Evolutionary conservation across 495 filamentous ascomycete species (phyloP).

Genomic region (Extremus antarcticus): DNA sequence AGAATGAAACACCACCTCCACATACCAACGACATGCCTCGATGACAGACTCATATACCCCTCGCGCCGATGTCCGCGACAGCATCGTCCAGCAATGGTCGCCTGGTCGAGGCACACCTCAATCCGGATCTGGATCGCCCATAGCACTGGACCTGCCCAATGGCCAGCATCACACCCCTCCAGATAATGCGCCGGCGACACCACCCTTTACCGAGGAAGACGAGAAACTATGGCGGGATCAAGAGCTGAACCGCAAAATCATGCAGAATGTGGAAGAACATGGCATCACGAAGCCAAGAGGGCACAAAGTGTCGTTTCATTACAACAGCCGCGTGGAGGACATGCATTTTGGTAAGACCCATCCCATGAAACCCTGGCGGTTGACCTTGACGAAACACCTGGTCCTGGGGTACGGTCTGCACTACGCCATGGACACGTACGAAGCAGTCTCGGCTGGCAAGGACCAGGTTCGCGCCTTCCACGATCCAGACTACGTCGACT

Average conservation of each 20-base stretch:
- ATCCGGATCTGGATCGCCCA: slow-evolving; percentile 1
- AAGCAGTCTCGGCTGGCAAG: slow-evolving; percentile 66
- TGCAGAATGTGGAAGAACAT: slow-evolving; percentile 56
- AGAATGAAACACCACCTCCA: neutral
- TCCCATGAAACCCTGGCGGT: slow-evolving; percentile 97
- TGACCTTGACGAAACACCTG: slow-evolving; percentile 88
- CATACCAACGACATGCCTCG: neutral
- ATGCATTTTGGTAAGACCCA: slow-evolving; percentile 93
- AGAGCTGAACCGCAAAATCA: slow-evolving; percentile 32
- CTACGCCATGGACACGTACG: slow-evolving; percentile 87
- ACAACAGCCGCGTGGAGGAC: slow-evolving; percentile 87
- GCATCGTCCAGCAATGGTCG: slow-evolving; percentile 15
- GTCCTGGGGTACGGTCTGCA: slow-evolving; percentile 92
- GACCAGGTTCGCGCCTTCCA: slow-evolving; percentile 87
- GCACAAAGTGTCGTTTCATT: slow-evolving; percentile 79
- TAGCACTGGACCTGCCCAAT: neutral
- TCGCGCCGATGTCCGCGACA: slow-evolving; percentile 1
- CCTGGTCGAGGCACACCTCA: slow-evolving; percentile 1
- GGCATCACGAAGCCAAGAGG: slow-evolving; percentile 68
- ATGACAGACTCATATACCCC: neutral
- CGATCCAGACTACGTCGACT: slow-evolving; percentile 78
- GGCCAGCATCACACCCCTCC: neutral
- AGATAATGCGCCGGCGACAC: slow-evolving; percentile 6
- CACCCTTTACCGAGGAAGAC: slow-evolving; percentile 15
- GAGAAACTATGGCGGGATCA: slow-evolving; percentile 13